Base-by-base conservation (phyloP, 2,329 filamentous ascomycete genomes). In the Clonostachys solani region DNA sequence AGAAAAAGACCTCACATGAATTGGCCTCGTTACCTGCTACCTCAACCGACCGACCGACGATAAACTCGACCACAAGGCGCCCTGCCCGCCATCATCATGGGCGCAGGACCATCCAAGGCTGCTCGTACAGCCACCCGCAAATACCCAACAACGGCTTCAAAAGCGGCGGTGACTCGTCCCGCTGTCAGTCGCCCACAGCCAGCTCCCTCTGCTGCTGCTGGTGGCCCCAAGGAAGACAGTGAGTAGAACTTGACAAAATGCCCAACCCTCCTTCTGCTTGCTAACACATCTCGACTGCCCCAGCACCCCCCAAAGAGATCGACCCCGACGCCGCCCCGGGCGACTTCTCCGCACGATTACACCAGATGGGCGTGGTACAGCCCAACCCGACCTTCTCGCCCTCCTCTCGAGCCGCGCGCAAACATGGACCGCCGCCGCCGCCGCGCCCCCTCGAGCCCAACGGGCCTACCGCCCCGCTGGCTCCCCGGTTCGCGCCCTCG, bases 341-440 rank as follows among this genome's bases (percentile, higher is more conserved):
- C n/a, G 71, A 64, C 51, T 81, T 78, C 60, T 72, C 77, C 9
- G 63, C 64, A 43, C 76, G 78, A 15, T 69, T 82, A 6, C 69
- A 69, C 23, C 63, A 76, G 51, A 79, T 82, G 71, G 78, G 78
- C 56, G 65, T 80, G 33, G 77, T 70, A 9, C 69, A 76, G 42
- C 77, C 78, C 5, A 77, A 74, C 52, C 77, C 78, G 33, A 78
- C 74, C 5, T 73, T 69, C 42, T 80, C 77, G 6, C 66, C 73
- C 19, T 78, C 75, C 2, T 80, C 77, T 8, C 76, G 65, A 3
- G 75, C 68, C 8, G 52, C 42, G 38, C 12, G 35, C 41, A 16
- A 15, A 29, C 23, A 29, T 29, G 23, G 23, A 2, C 23, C 23
- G 6, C 23, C 23, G 9, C 23, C 23, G 23, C 23, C 23, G 23